These are phyloP conservation scores for Tolypocladium capitatum DNA, from an alignment of 2,329 filamentous ascomycete genomes.

Conservation along the genomic window DNA sequence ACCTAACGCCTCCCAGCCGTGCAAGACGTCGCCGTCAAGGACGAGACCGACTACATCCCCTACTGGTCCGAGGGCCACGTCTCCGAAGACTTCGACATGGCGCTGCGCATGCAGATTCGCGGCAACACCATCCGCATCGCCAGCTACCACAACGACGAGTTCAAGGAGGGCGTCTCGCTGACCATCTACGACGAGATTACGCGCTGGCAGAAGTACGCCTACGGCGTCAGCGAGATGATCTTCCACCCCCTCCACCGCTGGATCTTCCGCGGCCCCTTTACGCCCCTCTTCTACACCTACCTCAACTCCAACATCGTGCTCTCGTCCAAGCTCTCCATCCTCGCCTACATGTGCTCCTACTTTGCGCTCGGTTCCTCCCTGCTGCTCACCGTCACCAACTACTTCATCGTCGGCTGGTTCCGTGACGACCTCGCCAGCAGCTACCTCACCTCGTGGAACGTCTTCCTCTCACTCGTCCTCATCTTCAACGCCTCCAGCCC, in stretches of 20 bases:
- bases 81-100: constrained; percentile 68
- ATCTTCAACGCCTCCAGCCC: constrained; percentile 53
- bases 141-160: constrained; percentile 54
- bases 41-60: constrained; percentile 39
- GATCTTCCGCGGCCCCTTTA: constrained; percentile 50
- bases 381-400: constrained; percentile 55
- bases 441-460: constrained; percentile 54
- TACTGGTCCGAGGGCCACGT: constrained; percentile 68
- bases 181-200: constrained; percentile 61
- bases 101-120: constrained; percentile 54
- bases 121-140: constrained; percentile 58
- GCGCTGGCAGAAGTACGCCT: constrained; percentile 63
- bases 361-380: constrained; percentile 57
- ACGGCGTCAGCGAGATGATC: constrained; percentile 57
- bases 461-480: constrained; percentile 48
- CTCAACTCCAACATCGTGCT: constrained; percentile 47
- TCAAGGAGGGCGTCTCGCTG: constrained; percentile 61
- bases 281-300: constrained; percentile 48
- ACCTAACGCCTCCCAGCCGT: constrained; percentile 10
- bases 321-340: constrained; percentile 56
- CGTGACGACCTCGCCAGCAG: constrained; percentile 53
- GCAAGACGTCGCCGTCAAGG: constrained; percentile 17
- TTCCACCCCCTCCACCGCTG: constrained; percentile 55
- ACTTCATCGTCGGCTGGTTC: constrained; percentile 59
- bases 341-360: constrained; percentile 60